These are phyloP conservation scores for Saccharomycopsis hybrid DNA, from an alignment of 1,139 yeast genomes.

Conservation along the genomic window DNA sequence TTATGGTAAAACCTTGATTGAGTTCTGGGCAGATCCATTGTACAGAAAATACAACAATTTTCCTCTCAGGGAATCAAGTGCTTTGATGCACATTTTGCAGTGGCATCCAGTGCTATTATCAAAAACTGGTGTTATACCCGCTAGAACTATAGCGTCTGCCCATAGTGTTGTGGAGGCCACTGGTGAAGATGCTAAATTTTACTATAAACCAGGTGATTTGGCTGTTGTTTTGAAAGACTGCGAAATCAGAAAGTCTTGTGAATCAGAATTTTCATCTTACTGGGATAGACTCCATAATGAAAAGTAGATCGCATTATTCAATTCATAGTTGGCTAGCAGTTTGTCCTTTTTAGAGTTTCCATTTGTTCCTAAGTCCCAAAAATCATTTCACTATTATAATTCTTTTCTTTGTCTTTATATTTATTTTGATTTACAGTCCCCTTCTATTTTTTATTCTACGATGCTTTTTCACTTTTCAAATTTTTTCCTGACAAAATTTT, in stretches of 20 bases:
- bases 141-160: conserved; percentile 45
- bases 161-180: conserved; percentile 31
- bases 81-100: conserved; percentile 75
- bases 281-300: conserved; percentile 23
- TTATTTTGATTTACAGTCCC: background rate
- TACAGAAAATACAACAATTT: conserved; percentile 61
- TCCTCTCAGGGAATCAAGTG: conserved; percentile 53
- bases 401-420: background rate
- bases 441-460: background rate
- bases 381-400: background rate
- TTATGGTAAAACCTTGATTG: conserved; percentile 60
- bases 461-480: background rate
- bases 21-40: conserved; percentile 68
- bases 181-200: conserved; percentile 34
- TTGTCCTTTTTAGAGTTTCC: background rate
- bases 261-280: conserved; percentile 39
- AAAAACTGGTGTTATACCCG: conserved; percentile 65
- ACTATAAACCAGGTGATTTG: conserved; percentile 56
- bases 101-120: conserved; percentile 86
- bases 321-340: background rate
- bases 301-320: background rate
- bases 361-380: background rate
- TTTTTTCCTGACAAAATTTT: no score
- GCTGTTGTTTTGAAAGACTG: conserved; percentile 58
- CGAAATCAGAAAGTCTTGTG: conserved; percentile 42